Percentiles rank a stretch among this genome's conserved stretches.
These are phyloP conservation scores for Myriosclerotinia curreyana DNA, from an alignment of 2,329 filamentous ascomycete species.

Conservation along the genomic window DNA sequence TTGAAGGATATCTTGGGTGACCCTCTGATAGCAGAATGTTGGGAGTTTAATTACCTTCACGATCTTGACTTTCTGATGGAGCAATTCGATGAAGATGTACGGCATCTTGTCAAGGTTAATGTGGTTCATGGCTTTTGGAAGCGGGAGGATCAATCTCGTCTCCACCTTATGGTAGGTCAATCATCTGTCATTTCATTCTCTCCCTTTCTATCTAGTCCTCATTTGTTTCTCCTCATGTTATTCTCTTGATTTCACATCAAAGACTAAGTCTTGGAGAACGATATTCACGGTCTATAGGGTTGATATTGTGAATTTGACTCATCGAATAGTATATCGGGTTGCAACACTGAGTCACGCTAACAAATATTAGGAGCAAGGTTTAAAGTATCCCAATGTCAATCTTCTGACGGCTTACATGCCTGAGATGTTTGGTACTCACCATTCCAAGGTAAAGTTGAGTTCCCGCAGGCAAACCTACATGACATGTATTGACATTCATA, in stretches of 20 bases:
- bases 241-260: too few relatives aligned
- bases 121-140: conserved; percentile 66
- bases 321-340: not conserved
- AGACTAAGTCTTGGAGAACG: not conserved
- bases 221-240: not conserved
- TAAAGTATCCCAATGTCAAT: conserved; percentile 62
- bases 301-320: not conserved
- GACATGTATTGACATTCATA: conserved; percentile 45
- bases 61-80: conserved; percentile 59
- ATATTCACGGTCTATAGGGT: not conserved
- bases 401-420: conserved; percentile 75
- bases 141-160: conserved; percentile 55
- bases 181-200: not conserved
- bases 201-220: not conserved
- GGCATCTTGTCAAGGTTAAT: conserved; percentile 51
- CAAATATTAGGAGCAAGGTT: conserved; percentile 54
- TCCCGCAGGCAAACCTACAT: too few relatives aligned
- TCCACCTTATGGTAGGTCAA: conserved; percentile 44
- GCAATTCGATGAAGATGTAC: conserved; percentile 54
- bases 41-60: conserved; percentile 56
- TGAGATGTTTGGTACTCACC: conserved; percentile 82
- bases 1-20: conserved; percentile 58
- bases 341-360: not conserved
- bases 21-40: conserved; percentile 54
- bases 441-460: conserved; percentile 41